Evolutionary conservation across 768 basidiomycete genomes (phyloP), one percentile per base, ranked within the genome.

Genomic region (Boletus reticulatus): DNA sequence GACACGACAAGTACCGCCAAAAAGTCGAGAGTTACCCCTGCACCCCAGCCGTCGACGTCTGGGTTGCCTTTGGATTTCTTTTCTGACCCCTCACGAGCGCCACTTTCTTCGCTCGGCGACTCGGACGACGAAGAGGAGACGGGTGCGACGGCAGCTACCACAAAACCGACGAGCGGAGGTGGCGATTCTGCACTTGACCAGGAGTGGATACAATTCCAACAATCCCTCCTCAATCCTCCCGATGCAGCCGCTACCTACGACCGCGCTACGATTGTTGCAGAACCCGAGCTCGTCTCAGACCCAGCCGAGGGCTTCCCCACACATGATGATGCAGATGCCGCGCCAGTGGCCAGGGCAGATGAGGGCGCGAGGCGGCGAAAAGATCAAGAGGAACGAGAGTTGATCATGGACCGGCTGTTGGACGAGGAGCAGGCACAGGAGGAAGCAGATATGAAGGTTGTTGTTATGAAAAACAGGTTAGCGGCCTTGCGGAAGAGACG

Each of bases 361-460:
- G 78, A 78, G 46, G 75, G 77, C 49, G 66, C 69, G 49, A 76
- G 81, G 62, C 72, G 71, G 62, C 69, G 73, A 61, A 86, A 78
- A 68, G 84, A 85, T 62, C 76, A 76, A 65, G 89, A 92, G 22
- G 91, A 93, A 51, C 78, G 82, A 47, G 90, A 93, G 62, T 72
- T 92, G 56, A 92, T 93, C 43, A 89, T 93, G 86, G 91, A 92
- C 71, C 80, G 92, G 52, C 70, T 93, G 45, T 55, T 92, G 68
- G 91, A 92, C 31, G 92, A 94, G 73, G 91, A 94, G 68, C 80
- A 84, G 52, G 87, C 85, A 32, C 92, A 94, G 74, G 92, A 94
- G 67, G 91, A 93, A 67, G 92, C 90, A 6, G 92, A 94, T 67
- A 84, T 84, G 74, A 84, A 83, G 50, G 90, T 92, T 11, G 67